phyloP scores from a whole-genome alignment of 2,329 filamentous ascomycete species.

The Talaromyces rugulosus region DNA sequence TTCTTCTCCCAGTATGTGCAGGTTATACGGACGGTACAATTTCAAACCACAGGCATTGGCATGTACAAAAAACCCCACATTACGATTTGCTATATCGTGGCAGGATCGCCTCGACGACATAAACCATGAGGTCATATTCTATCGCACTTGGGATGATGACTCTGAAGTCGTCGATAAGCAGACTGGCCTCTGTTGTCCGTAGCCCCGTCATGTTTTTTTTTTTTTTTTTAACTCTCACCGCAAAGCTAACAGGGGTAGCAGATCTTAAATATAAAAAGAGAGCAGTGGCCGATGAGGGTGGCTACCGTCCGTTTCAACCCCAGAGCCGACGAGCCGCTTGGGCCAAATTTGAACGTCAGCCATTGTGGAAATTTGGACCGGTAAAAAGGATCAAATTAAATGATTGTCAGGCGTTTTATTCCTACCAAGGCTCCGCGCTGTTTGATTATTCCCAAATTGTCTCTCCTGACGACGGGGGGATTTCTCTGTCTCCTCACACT shows the following conservation, averaged over 20 bases:
- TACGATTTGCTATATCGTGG: constrained; percentile 37
- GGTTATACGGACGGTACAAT: constrained; percentile 24
- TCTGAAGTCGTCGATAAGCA: constrained; percentile 15
- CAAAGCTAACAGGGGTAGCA: background rate
- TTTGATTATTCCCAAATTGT: constrained; percentile 33
- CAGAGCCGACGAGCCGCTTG: background rate
- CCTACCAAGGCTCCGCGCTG: constrained; percentile 27
- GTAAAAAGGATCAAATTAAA: constrained; percentile 30
- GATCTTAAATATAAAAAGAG: background rate
- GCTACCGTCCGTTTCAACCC: background rate
- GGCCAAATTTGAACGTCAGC: background rate
- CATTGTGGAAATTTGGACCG: constrained; percentile 14
- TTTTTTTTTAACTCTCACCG: background rate
- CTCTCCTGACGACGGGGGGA: background rate
- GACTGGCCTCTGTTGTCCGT: background rate
- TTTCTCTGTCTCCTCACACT: background rate
- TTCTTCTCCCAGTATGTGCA: constrained; percentile 20
- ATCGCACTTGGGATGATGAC: constrained; percentile 14
- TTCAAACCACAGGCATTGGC: constrained; percentile 29
- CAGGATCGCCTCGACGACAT: constrained; percentile 20
- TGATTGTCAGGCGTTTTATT: constrained; percentile 32
- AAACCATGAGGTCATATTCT: constrained; percentile 28
- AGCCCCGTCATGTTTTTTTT: background rate
- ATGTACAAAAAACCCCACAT: constrained; percentile 13
- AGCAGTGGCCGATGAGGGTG: background rate